These are phyloP conservation scores for Sporisorium graminicola DNA, from an alignment of 1,284 basidiomycete species.

Conservation along the genomic window DNA sequence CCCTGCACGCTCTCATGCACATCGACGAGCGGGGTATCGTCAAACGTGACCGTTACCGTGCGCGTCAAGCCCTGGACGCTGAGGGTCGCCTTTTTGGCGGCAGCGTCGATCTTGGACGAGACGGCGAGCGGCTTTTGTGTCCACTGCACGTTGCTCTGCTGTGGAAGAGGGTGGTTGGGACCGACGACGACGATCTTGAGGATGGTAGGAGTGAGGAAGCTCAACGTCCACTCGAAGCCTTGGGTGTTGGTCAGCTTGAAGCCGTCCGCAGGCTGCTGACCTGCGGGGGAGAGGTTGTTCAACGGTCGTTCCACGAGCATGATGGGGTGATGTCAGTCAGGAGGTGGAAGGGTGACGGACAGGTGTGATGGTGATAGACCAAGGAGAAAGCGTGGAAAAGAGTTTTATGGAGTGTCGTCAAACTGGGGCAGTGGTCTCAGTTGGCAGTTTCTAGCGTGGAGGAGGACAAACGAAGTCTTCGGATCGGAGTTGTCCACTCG, in stretches of 20 bases:
- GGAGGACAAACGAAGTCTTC: not conserved
- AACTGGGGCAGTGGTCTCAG: not conserved
- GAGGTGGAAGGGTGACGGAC: not conserved
- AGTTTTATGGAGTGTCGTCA: slow-evolving; percentile 7
- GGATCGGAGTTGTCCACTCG: not conserved
- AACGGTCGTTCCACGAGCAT: slow-evolving; percentile 51
- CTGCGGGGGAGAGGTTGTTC: slow-evolving; percentile 28
- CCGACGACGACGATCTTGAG: slow-evolving; percentile 68
- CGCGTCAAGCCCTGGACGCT: slow-evolving; percentile 46
- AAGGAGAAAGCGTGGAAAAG: not conserved
- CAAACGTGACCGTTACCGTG: slow-evolving; percentile 43
- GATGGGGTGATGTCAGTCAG: slow-evolving; percentile 10
- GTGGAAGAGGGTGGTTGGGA: slow-evolving; percentile 69
- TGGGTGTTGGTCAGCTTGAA: slow-evolving; percentile 54
- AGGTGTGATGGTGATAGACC: not conserved
- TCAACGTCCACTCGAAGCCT: slow-evolving; percentile 68
- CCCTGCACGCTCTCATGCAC: slow-evolving; percentile 52
- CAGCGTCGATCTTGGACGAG: slow-evolving; percentile 58
- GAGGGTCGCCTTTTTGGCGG: slow-evolving; percentile 37
- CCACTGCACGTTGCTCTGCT: slow-evolving; percentile 70
- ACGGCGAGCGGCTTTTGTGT: slow-evolving; percentile 52
- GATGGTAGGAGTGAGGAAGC: slow-evolving; percentile 67
- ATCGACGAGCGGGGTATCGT: slow-evolving; percentile 64
- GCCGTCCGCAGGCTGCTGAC: slow-evolving; percentile 29
- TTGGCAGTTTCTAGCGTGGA: not conserved